Conservation (phyloP, 179 eudicot genomes). For the Dionaea muscipula region DNA sequence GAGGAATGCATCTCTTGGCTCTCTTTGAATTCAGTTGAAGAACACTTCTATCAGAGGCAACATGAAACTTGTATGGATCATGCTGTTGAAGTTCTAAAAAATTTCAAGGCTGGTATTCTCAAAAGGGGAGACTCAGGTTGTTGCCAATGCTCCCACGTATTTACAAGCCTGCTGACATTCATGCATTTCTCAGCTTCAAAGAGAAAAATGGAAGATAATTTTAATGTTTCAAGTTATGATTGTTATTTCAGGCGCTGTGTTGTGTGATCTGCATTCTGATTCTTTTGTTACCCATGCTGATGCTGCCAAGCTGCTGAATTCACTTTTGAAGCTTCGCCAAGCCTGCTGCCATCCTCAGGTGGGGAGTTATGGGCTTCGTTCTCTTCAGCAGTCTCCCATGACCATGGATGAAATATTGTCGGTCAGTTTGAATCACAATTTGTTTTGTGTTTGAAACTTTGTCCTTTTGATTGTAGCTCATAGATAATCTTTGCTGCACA, state of each 20-base stretch:
- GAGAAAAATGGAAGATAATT: background rate
- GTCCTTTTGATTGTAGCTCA: background rate
- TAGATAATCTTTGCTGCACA: constrained; percentile 14
- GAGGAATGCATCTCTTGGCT: constrained; percentile 89
- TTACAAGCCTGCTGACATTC: background rate
- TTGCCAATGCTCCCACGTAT: constrained; percentile 2
- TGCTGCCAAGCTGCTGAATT: constrained; percentile 77
- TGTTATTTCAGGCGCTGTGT: constrained; percentile 31
- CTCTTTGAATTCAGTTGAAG: constrained; percentile 72
- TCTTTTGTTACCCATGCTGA: constrained; percentile 55
- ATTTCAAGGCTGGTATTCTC: constrained; percentile 40
- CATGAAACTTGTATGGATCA: constrained; percentile 73
- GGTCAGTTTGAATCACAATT: constrained; percentile 26
- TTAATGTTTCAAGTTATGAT: background rate
- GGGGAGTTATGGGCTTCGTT: constrained; percentile 85
- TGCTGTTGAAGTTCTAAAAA: constrained; percentile 67
- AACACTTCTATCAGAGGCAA: constrained; percentile 88
- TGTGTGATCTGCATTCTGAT: constrained; percentile 36
- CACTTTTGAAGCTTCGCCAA: constrained; percentile 96
- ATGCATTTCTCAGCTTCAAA: background rate
- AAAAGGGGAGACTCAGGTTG: constrained; percentile 45
- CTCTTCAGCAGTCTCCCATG: constrained; percentile 89
- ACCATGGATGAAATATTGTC: constrained; percentile 91
- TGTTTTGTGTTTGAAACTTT: background rate
- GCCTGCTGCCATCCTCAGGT: constrained; percentile 99